Evolutionary conservation across 345 rosid species (phyloP).

Genomic region (Eucalyptus caleyi): DNA sequence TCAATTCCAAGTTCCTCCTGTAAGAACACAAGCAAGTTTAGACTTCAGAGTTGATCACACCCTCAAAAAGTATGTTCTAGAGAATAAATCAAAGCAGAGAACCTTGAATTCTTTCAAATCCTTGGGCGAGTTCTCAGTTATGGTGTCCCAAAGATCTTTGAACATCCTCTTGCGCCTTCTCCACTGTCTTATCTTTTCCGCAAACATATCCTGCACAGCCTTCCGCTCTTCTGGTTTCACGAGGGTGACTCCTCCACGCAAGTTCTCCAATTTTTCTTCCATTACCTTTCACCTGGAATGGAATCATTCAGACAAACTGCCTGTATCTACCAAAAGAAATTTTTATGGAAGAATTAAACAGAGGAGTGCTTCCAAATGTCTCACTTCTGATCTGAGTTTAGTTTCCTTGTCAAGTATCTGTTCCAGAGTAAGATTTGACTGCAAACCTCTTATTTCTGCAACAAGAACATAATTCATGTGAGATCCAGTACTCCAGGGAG

Average conservation of each 20-base stretch:
- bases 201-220: slow-evolving; percentile 42
- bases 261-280: slow-evolving; percentile 61
- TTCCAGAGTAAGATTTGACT: slow-evolving; percentile 67
- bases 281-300: slow-evolving; percentile 49
- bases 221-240: slow-evolving; percentile 80
- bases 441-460: slow-evolving; percentile 61
- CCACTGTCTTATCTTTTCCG: slow-evolving; percentile 68
- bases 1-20: slow-evolving; percentile 92
- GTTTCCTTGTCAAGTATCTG: slow-evolving; percentile 56
- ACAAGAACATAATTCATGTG: neutral
- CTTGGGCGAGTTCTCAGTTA: slow-evolving; percentile 76
- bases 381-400: slow-evolving; percentile 56
- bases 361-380: neutral
- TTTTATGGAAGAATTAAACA: too few species aligned
- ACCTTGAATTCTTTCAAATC: slow-evolving; percentile 87
- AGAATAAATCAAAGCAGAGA: neutral
- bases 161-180: slow-evolving; percentile 90
- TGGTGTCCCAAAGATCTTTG: slow-evolving; percentile 84
- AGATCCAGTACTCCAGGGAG: neutral
- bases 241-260: slow-evolving; percentile 61
- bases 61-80: neutral
- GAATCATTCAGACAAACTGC: neutral
- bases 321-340: neutral
- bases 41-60: neutral
- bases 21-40: slow-evolving; percentile 1